Percentiles rank a stretch among this genome's conserved stretches.
These are phyloP conservation scores for Stephania yunnanensis DNA, from an alignment of 164 flowering plant species.

Conservation along the genomic window DNA sequence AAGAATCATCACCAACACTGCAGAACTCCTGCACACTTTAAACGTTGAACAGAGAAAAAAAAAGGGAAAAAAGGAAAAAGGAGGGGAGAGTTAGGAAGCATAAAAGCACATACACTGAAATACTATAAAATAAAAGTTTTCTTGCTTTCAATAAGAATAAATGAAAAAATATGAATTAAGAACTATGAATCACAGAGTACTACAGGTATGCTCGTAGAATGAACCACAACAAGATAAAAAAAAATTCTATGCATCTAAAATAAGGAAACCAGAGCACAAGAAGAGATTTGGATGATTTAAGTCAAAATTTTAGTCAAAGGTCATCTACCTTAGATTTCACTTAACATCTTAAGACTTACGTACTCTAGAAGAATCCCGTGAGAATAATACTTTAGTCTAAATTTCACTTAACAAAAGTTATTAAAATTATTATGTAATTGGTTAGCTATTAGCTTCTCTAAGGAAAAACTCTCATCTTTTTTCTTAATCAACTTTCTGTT, in stretches of 20 bases:
- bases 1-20: slow-evolving; percentile 97
- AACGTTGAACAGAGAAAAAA: neutral
- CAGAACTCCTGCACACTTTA: slow-evolving; percentile 89
- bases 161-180: neutral
- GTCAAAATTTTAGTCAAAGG: neutral
- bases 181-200: neutral
- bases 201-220: neutral
- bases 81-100: neutral
- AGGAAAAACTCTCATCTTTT: no score
- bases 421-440: no score
- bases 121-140: neutral
- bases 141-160: neutral
- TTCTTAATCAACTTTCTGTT: no score
- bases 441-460: no score
- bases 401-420: no score
- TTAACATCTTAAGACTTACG: no score
- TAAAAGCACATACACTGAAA: neutral
- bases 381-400: no score
- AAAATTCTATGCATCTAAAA: neutral
- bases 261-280: neutral
- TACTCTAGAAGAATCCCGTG: no score
- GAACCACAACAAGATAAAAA: neutral
- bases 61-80: no score
- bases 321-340: neutral
- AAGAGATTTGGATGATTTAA: neutral